Evolutionary conservation across 2,329 filamentous ascomycete genomes (phyloP), one percentile per base, ranked within the genome.

Genomic region (Sporothrix brunneoviolacea): DNA sequence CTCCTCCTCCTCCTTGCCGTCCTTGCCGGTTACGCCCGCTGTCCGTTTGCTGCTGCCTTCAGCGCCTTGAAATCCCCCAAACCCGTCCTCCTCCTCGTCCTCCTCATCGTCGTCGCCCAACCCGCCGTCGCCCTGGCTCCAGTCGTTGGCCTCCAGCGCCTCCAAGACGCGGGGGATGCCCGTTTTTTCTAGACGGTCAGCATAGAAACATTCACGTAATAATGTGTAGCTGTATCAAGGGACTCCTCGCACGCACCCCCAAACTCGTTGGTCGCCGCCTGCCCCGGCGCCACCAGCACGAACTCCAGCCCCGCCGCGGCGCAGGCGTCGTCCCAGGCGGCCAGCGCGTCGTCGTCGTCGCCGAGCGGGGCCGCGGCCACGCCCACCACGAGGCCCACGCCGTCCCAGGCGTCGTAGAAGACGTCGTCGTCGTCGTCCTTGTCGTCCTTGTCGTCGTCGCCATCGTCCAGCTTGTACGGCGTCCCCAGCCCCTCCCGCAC

Each of bases 81-180:
- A 48, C 6, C 62, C 61, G 18, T 65, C 60, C 8, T 57, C 61
- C 4, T 36, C 51, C 5, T 48, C 55, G 30, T 51, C 54, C 3
- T 33, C 51, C 10, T 41, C 54, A 19, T 42, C 48, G 8, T 39
- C 60, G 3, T 22, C 50, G 0, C 8, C 50, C 32, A 39, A 15
- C 56, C 62, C 7, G 42, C n/a, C n/a, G 57, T 8, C 57, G 47
- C 71, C n/a, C n/a, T n/a, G n/a, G n/a, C n/a, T n/a, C 83, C 83
- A 86, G 63, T 84, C 82, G 60, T 84, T 86, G 15, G 80, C 70
- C 59, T 85, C 75, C 13, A 86, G 64, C 0, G 82, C 82, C 60
- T 86, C 81, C 8, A 71, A 69, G 3, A 80, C 71, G 9, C 83
- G 72, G 1, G 76, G 69, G 33, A 84, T 71, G 15, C 57, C 58